Evolutionary conservation across 805 yeast genomes (phyloP).

Genomic region (Candida caryicola): DNA sequence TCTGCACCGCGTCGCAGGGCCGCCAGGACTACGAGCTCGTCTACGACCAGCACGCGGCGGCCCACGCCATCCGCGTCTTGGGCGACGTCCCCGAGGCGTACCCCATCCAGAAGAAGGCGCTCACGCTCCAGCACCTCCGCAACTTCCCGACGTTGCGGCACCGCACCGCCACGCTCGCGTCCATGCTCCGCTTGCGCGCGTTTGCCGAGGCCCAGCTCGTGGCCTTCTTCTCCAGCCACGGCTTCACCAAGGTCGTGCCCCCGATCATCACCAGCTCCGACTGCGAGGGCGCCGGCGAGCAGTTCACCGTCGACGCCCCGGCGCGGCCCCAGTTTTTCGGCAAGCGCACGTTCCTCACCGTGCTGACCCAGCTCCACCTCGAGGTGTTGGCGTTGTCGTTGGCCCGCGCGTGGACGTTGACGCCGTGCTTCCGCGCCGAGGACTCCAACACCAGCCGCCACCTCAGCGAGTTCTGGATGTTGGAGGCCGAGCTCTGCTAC

Average conservation of each 20-base stretch:
- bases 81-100: constrained; percentile 65
- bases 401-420: constrained; percentile 78
- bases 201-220: constrained; percentile 52
- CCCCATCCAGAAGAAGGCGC: constrained; percentile 82
- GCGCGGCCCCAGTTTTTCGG: constrained; percentile 53
- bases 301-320: constrained; percentile 54
- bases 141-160: constrained; percentile 75
- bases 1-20: constrained; percentile 32
- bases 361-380: constrained; percentile 87
- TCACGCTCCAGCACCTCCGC: constrained; percentile 63
- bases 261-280: constrained; percentile 87
- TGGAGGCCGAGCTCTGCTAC: constrained; percentile 86
- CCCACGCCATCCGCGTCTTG: constrained; percentile 40
- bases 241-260: constrained; percentile 73
- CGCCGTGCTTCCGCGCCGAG: constrained; percentile 95
- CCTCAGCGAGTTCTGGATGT: constrained; percentile 94
- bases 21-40: constrained; percentile 32
- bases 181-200: constrained; percentile 73
- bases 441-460: constrained; percentile 88
- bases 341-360: constrained; percentile 70
- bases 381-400: constrained; percentile 77
- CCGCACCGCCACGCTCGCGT: constrained; percentile 62
- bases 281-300: constrained; percentile 97
- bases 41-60: constrained; percentile 23
- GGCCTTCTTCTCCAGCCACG: constrained; percentile 50